Percentiles rank a stretch among this genome's conserved stretches.
Evolutionary conservation across 169 alveolate genomes (phyloP).

Genomic region (Eimeria sp.): DNA sequence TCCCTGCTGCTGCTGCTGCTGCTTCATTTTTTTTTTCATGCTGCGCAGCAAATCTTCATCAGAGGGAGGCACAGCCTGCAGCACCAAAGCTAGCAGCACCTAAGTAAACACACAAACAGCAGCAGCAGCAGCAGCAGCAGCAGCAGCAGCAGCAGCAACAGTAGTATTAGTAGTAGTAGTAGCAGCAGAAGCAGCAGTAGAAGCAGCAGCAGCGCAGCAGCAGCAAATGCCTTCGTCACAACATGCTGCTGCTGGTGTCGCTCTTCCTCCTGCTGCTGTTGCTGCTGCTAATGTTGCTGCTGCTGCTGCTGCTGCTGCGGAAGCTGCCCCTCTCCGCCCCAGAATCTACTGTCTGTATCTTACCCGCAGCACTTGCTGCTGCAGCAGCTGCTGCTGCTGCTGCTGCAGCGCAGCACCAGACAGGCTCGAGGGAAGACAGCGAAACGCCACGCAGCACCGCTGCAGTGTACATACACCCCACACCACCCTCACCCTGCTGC

Average conservation of each 20-base stretch:
- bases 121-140: slow-evolving; percentile 23
- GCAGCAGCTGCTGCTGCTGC: slow-evolving; percentile 31
- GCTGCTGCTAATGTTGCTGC: slow-evolving; percentile 4
- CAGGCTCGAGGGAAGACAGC: slow-evolving; percentile 33
- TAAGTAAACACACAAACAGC: background rate
- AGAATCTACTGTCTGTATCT: background rate
- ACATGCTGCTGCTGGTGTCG: background rate
- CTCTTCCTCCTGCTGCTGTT: background rate
- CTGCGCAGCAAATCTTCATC: slow-evolving; percentile 6
- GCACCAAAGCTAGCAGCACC: slow-evolving; percentile 53
- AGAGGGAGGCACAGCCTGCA: slow-evolving; percentile 27
- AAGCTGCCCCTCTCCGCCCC: background rate
- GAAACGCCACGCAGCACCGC: slow-evolving; percentile 70
- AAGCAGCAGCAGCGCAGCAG: background rate
- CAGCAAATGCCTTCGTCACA: background rate
- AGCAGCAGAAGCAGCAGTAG: too few species aligned
- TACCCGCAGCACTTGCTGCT: slow-evolving; percentile 57
- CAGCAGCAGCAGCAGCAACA: too few species aligned
- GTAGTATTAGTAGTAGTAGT: too few species aligned
- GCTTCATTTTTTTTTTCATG: slow-evolving; percentile 21
- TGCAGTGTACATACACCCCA: slow-evolving; percentile 48
- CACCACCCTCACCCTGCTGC: background rate
- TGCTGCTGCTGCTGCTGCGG: slow-evolving; percentile 43
- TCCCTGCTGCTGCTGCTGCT: slow-evolving; percentile 77
- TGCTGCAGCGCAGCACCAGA: slow-evolving; percentile 8